Percentiles rank a stretch among this genome's conserved stretches.
phyloP scores from a whole-genome alignment of 2,329 filamentous ascomycete species.

The Fusarium tanahbumbuense region DNA sequence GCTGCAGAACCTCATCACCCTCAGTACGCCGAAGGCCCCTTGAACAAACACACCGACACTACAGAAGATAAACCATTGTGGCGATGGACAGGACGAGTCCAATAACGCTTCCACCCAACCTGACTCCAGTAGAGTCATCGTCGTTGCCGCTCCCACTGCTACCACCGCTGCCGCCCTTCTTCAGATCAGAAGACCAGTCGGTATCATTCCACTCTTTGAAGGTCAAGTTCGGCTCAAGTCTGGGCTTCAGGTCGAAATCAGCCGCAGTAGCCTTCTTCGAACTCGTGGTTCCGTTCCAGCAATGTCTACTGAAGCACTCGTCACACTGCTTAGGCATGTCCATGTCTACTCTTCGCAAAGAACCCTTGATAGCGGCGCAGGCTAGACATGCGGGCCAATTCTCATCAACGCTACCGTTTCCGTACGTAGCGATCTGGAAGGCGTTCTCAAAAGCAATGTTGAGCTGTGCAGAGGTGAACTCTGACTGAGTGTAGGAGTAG shows the following conservation, averaged over 20 bases:
- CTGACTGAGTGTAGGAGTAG: slow-evolving; percentile 39
- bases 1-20: neutral
- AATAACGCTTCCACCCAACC: neutral
- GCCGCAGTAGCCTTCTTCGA: slow-evolving; percentile 13
- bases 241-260: slow-evolving; percentile 33
- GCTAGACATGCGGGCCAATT: slow-evolving; percentile 83
- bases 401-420: slow-evolving; percentile 76
- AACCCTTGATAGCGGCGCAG: slow-evolving; percentile 80
- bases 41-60: neutral
- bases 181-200: slow-evolving; percentile 17
- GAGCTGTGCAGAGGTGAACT: slow-evolving; percentile 44
- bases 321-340: slow-evolving; percentile 40
- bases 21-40: neutral
- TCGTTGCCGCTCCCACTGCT: no score
- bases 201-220: slow-evolving; percentile 43
- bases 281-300: slow-evolving; percentile 42
- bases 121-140: slow-evolving; percentile 1
- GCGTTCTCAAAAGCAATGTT: slow-evolving; percentile 67
- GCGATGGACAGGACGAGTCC: neutral
- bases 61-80: neutral
- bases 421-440: slow-evolving; percentile 81
- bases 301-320: slow-evolving; percentile 44
- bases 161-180: neutral
- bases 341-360: slow-evolving; percentile 58
- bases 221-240: slow-evolving; percentile 39